A percentile compares a stretch with the other conserved stretches of the same genome.
These are phyloP conservation scores for Apiotrichum veenhuisii DNA, from an alignment of 1,284 basidiomycete species.

Conservation along the genomic window DNA sequence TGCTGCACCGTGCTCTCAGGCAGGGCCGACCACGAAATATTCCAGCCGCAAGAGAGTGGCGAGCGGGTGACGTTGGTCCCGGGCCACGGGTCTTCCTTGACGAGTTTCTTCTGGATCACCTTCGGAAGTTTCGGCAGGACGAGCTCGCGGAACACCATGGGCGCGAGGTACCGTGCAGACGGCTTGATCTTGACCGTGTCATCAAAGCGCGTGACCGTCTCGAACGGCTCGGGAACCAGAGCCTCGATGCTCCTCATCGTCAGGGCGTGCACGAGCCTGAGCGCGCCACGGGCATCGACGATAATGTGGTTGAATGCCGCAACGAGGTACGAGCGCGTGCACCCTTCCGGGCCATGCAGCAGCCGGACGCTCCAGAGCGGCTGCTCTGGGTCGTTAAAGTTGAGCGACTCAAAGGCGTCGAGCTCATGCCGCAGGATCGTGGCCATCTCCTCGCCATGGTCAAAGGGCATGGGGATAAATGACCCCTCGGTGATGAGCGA, in stretches of 20 bases:
- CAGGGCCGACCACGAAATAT: slow-evolving; percentile 19
- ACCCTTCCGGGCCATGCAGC: slow-evolving; percentile 26
- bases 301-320: slow-evolving; percentile 6
- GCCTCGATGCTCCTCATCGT: slow-evolving; percentile 1
- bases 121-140: slow-evolving; percentile 33
- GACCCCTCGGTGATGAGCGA: not conserved
- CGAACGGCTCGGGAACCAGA: slow-evolving; percentile 5
- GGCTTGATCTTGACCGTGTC: slow-evolving; percentile 26
- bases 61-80: slow-evolving; percentile 8
- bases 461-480: not conserved
- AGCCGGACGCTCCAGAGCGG: slow-evolving; percentile 1
- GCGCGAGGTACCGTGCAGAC: slow-evolving; percentile 18
- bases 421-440: not conserved
- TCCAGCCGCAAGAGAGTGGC: slow-evolving; percentile 8
- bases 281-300: slow-evolving; percentile 6
- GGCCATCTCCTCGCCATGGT: not conserved
- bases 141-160: slow-evolving; percentile 28
- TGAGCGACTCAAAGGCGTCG: not conserved
- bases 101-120: slow-evolving; percentile 26
- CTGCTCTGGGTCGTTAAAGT: not conserved
- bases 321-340: slow-evolving; percentile 7
- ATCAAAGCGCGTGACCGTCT: slow-evolving; percentile 17
- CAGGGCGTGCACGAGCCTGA: slow-evolving; percentile 6
- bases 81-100: slow-evolving; percentile 26
- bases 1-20: slow-evolving; percentile 14